Conservation (phyloP, 108 stramenopile species). For the Chaetoceros muelleri region DNA sequence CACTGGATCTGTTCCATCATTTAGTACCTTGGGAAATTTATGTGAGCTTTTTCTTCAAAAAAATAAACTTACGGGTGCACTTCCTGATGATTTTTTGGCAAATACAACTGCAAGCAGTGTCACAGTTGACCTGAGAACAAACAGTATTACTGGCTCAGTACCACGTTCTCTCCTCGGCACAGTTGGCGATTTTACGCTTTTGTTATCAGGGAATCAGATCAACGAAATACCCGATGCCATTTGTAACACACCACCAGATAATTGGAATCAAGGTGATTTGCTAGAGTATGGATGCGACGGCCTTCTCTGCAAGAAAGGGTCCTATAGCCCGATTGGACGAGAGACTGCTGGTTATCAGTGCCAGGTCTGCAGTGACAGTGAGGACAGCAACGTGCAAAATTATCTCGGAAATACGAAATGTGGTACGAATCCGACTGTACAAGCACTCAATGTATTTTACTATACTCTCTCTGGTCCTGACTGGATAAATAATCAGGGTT, state of each 20-base stretch:
- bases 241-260: slow-evolving; percentile 24
- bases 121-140: slow-evolving; percentile 27
- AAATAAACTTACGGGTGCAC: slow-evolving; percentile 53
- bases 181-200: slow-evolving; percentile 24
- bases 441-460: slow-evolving; percentile 47
- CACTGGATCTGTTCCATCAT: slow-evolving; percentile 40
- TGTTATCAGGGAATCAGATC: slow-evolving; percentile 48
- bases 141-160: slow-evolving; percentile 32
- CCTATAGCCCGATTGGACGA: slow-evolving; percentile 18
- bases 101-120: slow-evolving; percentile 26
- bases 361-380: slow-evolving; percentile 14
- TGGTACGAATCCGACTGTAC: slow-evolving; percentile 27
- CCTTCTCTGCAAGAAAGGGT: slow-evolving; percentile 31
- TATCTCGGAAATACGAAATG: slow-evolving; percentile 56
- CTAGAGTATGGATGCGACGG: slow-evolving; percentile 25
- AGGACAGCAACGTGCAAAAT: slow-evolving; percentile 25
- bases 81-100: slow-evolving; percentile 37
- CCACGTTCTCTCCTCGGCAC: slow-evolving; percentile 19
- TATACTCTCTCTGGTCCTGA: slow-evolving; percentile 37
- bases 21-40: slow-evolving; percentile 30
- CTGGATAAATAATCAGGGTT: slow-evolving; percentile 44
- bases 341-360: slow-evolving; percentile 1
- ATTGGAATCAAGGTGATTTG: slow-evolving; percentile 31
- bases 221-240: slow-evolving; percentile 21
- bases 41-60: slow-evolving; percentile 41